Percentiles rank a stretch among this genome's conserved stretches.
These are phyloP conservation scores for Trypethelium eluteriae DNA, from an alignment of 495 filamentous ascomycete species.

Conservation along the genomic window DNA sequence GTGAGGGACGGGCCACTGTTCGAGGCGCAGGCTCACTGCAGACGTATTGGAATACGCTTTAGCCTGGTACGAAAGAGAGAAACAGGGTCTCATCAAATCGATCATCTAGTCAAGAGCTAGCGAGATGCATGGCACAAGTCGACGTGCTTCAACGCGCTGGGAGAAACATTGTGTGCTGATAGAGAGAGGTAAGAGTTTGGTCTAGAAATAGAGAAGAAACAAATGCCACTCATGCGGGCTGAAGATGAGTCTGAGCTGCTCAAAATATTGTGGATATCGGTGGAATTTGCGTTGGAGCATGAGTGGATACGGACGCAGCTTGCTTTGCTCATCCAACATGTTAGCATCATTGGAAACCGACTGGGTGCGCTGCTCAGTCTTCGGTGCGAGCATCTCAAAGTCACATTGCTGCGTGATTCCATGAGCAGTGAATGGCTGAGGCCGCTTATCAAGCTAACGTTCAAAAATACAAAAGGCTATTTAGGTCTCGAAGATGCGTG, in stretches of 20 bases:
- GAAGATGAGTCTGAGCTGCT: conserved; percentile 18
- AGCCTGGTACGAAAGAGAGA: background rate
- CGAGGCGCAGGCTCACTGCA: conserved; percentile 1
- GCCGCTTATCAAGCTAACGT: conserved; percentile 10
- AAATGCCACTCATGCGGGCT: conserved; percentile 15
- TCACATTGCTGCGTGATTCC: conserved; percentile 14
- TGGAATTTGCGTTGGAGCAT: conserved; percentile 10
- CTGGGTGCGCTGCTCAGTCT: conserved; percentile 10
- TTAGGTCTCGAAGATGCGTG: conserved; percentile 17
- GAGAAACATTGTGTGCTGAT: background rate
- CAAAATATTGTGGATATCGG: conserved; percentile 11
- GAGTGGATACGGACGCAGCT: conserved; percentile 8
- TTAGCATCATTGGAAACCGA: conserved; percentile 10
- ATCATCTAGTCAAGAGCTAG: conserved; percentile 5
- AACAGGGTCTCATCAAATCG: background rate
- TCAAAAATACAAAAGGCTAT: conserved; percentile 17
- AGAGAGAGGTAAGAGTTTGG: conserved; percentile 11
- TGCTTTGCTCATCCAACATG: conserved; percentile 6
- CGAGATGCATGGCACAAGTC: conserved; percentile 3
- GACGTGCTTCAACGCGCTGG: background rate
- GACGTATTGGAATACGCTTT: conserved; percentile 11
- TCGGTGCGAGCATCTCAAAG: conserved; percentile 12
- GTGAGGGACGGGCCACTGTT: background rate
- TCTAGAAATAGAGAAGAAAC: conserved; percentile 8
- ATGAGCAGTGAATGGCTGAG: conserved; percentile 12